phyloP scores from a whole-genome alignment of 2,329 filamentous ascomycete species.

The Ilyonectria destructans region DNA sequence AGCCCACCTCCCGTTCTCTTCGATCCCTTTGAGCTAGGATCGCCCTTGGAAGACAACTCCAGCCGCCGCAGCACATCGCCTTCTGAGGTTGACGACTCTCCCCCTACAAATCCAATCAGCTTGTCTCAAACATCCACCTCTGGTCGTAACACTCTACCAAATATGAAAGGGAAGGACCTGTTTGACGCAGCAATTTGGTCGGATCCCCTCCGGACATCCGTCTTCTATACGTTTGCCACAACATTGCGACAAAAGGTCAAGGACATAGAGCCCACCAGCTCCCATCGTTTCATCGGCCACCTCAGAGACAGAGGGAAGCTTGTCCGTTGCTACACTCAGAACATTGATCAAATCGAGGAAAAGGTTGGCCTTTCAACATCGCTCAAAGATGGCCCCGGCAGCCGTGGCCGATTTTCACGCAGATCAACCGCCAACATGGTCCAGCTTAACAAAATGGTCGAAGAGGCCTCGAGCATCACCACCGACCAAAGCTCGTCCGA shows the following conservation, averaged over 20 bases:
- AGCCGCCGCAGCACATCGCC: conserved; percentile 58
- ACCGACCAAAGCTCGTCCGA: conserved; percentile 43
- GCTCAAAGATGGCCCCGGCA: conserved; percentile 74
- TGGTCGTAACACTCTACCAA: conserved; percentile 62
- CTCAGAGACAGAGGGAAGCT: conserved; percentile 78
- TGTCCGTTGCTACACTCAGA: conserved; percentile 82
- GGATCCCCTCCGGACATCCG: conserved; percentile 77
- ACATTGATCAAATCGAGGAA: conserved; percentile 82
- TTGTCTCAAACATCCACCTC: conserved; percentile 58
- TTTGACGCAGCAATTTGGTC: conserved; percentile 82
- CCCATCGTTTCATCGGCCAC: conserved; percentile 79
- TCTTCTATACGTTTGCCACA: conserved; percentile 82
- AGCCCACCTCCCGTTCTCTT: conserved; percentile 70
- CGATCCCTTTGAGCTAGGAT: conserved; percentile 64
- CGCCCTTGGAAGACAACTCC: conserved; percentile 57
- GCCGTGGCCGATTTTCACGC: conserved; percentile 72
- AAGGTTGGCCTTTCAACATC: conserved; percentile 78
- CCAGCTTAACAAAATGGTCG: conserved; percentile 58
- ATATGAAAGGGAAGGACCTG: conserved; percentile 80
- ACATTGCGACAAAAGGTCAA: conserved; percentile 76
- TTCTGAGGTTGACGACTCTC: conserved; percentile 64
- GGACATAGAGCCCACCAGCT: conserved; percentile 75
- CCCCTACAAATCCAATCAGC: conserved; percentile 58
- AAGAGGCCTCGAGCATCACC: conserved; percentile 49
- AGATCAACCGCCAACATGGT: conserved; percentile 57